Evolutionary conservation across 345 rosid species (phyloP).

Genomic region (Moricandia arvensis): DNA sequence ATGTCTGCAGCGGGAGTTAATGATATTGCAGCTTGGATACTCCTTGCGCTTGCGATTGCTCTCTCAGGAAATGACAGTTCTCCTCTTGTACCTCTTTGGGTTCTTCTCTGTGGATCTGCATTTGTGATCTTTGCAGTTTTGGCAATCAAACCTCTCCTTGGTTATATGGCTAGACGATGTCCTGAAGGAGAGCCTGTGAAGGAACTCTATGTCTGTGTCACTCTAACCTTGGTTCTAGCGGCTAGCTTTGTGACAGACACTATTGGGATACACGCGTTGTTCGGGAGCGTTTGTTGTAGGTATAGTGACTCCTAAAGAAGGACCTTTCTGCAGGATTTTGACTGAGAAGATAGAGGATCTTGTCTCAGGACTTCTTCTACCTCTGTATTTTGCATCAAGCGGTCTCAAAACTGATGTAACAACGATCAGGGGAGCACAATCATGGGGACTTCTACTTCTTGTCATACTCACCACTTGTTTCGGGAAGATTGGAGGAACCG

Average conservation of each 20-base stretch:
- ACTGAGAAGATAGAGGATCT: conserved; percentile 54
- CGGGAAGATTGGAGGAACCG: conserved; percentile 57
- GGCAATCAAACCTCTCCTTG: conserved; percentile 39
- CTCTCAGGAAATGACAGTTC: conserved; percentile 42
- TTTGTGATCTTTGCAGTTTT: conserved; percentile 45
- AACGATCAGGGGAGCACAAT: conserved; percentile 41
- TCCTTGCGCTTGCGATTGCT: conserved; percentile 51
- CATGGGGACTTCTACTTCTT: conserved; percentile 52
- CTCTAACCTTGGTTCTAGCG: conserved; percentile 48
- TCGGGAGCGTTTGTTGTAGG: conserved; percentile 62
- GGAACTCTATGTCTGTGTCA: conserved; percentile 49
- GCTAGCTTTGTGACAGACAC: conserved; percentile 55
- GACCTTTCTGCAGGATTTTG: conserved; percentile 38
- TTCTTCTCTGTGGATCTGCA: conserved; percentile 42
- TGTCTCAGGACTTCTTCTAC: conserved; percentile 51
- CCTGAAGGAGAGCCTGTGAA: conserved; percentile 42
- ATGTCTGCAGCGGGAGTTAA: conserved; percentile 58
- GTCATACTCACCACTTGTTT: conserved; percentile 51
- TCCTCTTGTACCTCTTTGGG: conserved; percentile 50
- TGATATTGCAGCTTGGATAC: conserved; percentile 53
- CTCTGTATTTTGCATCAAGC: conserved; percentile 57
- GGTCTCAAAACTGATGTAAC: conserved; percentile 59
- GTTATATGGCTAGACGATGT: conserved; percentile 35
- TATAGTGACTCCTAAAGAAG: conserved; percentile 51
- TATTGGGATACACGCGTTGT: conserved; percentile 56